A percentile compares a stretch with the other conserved stretches of the same genome.
Evolutionary conservation across 1,284 basidiomycete genomes (phyloP).

Genomic region (Marasmius fiardii): DNA sequence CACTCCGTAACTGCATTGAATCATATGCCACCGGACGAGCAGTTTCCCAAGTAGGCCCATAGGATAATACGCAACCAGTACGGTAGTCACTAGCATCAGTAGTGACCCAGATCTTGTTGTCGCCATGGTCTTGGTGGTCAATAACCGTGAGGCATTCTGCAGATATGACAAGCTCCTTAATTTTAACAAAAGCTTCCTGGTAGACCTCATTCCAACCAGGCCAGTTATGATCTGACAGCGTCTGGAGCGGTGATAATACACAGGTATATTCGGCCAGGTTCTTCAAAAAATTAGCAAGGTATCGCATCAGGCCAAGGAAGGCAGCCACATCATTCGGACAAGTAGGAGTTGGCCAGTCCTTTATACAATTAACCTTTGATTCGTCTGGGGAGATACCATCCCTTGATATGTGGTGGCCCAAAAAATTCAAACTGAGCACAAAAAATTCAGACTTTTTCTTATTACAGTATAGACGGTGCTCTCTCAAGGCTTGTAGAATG

Average conservation of each 20-base stretch:
- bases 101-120: slow-evolving; percentile 29
- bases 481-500: slow-evolving; percentile 23
- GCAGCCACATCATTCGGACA: slow-evolving; percentile 20
- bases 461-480: slow-evolving; percentile 23
- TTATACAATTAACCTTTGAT: neutral
- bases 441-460: slow-evolving; percentile 23
- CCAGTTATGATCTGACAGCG: slow-evolving; percentile 17
- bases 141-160: slow-evolving; percentile 19
- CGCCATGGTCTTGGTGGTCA: slow-evolving; percentile 23
- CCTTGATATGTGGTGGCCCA: slow-evolving; percentile 25
- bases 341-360: slow-evolving; percentile 23
- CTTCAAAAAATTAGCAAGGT: slow-evolving; percentile 25
- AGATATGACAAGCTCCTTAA: slow-evolving; percentile 23
- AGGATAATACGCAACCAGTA: slow-evolving; percentile 25
- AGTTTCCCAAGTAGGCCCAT: slow-evolving; percentile 22
- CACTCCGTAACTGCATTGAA: slow-evolving; percentile 23
- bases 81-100: slow-evolving; percentile 27
- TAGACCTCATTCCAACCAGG: slow-evolving; percentile 22
- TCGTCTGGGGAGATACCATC: slow-evolving; percentile 23
- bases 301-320: slow-evolving; percentile 30
- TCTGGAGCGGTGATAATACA: slow-evolving; percentile 25
- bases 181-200: slow-evolving; percentile 23
- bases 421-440: slow-evolving; percentile 16
- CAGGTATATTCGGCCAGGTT: slow-evolving; percentile 22
- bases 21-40: slow-evolving; percentile 28